Base-by-base conservation (phyloP, 257 asterid species). In the Solanum appendiculatum region DNA sequence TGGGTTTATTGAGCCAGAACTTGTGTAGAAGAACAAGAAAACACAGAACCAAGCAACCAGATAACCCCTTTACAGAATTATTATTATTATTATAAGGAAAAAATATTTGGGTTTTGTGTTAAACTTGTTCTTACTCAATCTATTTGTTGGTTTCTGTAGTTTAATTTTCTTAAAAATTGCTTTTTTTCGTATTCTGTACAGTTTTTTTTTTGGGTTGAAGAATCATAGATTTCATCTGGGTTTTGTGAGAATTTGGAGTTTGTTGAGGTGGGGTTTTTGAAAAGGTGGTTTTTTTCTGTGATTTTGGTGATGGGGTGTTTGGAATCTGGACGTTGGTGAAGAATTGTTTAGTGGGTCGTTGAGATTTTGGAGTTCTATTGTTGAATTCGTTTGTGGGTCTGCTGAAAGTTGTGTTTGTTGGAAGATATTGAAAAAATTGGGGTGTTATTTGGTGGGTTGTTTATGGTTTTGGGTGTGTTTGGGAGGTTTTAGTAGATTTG, bases 51-150 rank as follows among this genome's bases (percentile, higher is more conserved):
- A 69, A 58, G 31, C 86, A 86, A 86, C 82, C 39, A 80, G 75
- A 86, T 84, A 86, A 48, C 42, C 44, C 64, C 68, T 48, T 48
- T 36, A 29, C 3, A 46, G 31, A 44, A 27, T 23, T 39, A n/a
- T 23, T 77, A 74, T 54, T 74, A 74, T 54, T 74, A 48, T 68
- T 15, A 9, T 25, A n/a, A 60, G 27, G 21, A 25, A 16, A 66
- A 40, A 18, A 48, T 73, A 83, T 85, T 69, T 51, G 84, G 89
- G 60, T 86, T 80, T 86, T 36, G 77, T 84, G 89, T 86, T 86
- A 86, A 73, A 70, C 48, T 63, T 44, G 60, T 54, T 88, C 73
- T 46, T 10, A 16, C 54, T 37, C 74, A 56, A 27, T 44, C 40
- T 44, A 21, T 78, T 63, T 63, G 70, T 25, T 40, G 39, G 13